Conservation (phyloP, 495 filamentous ascomycete genomes). For the Articulospora tetracladia region DNA sequence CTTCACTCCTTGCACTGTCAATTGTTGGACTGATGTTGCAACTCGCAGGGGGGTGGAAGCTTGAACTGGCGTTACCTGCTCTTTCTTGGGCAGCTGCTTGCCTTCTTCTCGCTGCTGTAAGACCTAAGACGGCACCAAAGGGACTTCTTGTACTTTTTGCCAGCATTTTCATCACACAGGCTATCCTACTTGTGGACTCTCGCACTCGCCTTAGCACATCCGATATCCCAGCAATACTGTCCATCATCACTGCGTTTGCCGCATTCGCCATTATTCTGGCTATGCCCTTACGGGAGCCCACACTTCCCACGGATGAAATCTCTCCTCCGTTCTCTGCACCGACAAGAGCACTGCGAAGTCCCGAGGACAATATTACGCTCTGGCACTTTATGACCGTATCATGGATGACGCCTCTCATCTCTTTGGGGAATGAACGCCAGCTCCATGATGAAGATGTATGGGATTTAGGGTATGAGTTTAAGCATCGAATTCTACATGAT, state of each 20-base stretch:
- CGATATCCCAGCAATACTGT: slow-evolving; percentile 36
- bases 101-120: slow-evolving; percentile 41
- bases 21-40: slow-evolving; percentile 38
- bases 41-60: slow-evolving; percentile 25
- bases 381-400: slow-evolving; percentile 83
- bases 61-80: slow-evolving; percentile 11
- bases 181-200: slow-evolving; percentile 34
- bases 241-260: slow-evolving; percentile 36
- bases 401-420: slow-evolving; percentile 75
- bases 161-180: slow-evolving; percentile 29
- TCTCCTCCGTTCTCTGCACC: slow-evolving; percentile 53
- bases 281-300: slow-evolving; percentile 69
- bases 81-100: slow-evolving; percentile 39
- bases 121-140: slow-evolving; percentile 43
- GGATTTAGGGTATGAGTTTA: slow-evolving; percentile 70
- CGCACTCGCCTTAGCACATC: slow-evolving; percentile 24
- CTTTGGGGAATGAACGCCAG: slow-evolving; percentile 53
- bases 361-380: slow-evolving; percentile 74
- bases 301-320: slow-evolving; percentile 55
- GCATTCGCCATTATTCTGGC: slow-evolving; percentile 51
- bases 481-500: slow-evolving; percentile 66
- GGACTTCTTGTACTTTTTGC: slow-evolving; percentile 37
- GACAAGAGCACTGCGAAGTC: slow-evolving; percentile 60
- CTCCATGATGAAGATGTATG: slow-evolving; percentile 77
- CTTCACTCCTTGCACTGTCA: slow-evolving; percentile 38